A percentile compares a stretch with the other conserved stretches of the same genome.
Conservation (phyloP, 208 protist genomes). For the Leishmania turanica region DNA sequence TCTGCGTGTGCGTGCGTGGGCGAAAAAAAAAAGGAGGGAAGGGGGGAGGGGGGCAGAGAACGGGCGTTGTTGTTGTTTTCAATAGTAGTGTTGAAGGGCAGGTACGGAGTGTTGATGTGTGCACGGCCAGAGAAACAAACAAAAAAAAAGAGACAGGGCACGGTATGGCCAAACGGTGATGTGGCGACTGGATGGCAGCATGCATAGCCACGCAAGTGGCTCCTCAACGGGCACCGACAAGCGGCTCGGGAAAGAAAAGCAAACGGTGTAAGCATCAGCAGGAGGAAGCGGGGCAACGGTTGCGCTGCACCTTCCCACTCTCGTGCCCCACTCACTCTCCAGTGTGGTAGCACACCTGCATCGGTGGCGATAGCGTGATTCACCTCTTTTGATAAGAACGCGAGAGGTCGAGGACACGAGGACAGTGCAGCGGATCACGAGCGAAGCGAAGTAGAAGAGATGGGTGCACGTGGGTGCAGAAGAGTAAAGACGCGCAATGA, state of each 20-base stretch:
- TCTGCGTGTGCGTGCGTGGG: neutral
- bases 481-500: neutral
- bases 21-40: too few relatives aligned
- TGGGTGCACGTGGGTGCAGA: neutral
- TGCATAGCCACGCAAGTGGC: neutral
- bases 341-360: neutral
- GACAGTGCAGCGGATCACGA: neutral
- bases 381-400: neutral
- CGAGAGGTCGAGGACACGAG: neutral
- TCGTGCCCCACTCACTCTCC: neutral
- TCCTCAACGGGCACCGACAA: neutral
- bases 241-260: slow-evolving; percentile 21
- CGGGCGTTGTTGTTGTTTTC: neutral
- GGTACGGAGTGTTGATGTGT: neutral
- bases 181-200: neutral
- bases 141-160: neutral
- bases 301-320: neutral
- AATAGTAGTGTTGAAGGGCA: neutral
- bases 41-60: neutral
- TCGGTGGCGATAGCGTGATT: neutral
- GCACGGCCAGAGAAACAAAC: neutral
- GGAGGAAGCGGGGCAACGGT: slow-evolving; percentile 3
- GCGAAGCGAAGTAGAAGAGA: neutral
- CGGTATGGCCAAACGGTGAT: neutral
- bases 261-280: neutral